These are phyloP conservation scores for Paulownia fortunei DNA, from an alignment of 257 asterid species.

Conservation along the genomic window DNA sequence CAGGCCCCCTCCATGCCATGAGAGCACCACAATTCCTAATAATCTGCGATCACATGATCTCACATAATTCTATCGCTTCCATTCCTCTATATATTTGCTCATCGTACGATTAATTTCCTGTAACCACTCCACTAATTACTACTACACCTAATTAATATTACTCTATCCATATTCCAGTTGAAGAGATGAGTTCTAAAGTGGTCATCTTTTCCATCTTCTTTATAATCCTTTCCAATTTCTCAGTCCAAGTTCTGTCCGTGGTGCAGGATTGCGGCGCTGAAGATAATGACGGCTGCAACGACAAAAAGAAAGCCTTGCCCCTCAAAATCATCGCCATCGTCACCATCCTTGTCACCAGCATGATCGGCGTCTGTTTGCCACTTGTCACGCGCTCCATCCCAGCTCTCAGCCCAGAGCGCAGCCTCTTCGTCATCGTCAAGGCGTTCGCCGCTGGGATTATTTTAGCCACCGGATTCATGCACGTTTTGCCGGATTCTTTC, in stretches of 20 bases:
- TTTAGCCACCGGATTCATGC: constrained; percentile 67
- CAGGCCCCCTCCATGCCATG: background rate
- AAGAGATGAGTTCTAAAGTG: constrained; percentile 13
- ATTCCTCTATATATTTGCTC: background rate
- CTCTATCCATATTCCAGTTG: background rate
- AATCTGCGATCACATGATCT: background rate
- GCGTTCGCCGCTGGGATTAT: constrained; percentile 66
- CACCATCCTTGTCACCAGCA: constrained; percentile 51
- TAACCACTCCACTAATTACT: background rate
- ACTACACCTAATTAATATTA: too few species aligned
- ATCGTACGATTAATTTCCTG: background rate
- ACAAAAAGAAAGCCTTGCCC: constrained; percentile 52
- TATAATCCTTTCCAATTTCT: constrained; percentile 27
- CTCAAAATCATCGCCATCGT: constrained; percentile 68
- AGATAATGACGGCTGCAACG: constrained; percentile 34
- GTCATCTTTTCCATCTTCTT: constrained; percentile 21
- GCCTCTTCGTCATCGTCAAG: constrained; percentile 53
- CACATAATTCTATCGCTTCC: background rate
- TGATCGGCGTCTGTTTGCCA: constrained; percentile 66
- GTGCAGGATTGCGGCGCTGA: constrained; percentile 47
- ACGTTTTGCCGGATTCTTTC: constrained; percentile 66
- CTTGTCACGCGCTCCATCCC: constrained; percentile 50
- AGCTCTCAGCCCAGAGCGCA: constrained; percentile 51
- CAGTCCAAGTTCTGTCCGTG: constrained; percentile 36
- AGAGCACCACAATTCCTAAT: background rate